These are phyloP conservation scores for Dactylonectria estremocensis DNA, from an alignment of 2,329 filamentous ascomycete species.

Conservation along the genomic window DNA sequence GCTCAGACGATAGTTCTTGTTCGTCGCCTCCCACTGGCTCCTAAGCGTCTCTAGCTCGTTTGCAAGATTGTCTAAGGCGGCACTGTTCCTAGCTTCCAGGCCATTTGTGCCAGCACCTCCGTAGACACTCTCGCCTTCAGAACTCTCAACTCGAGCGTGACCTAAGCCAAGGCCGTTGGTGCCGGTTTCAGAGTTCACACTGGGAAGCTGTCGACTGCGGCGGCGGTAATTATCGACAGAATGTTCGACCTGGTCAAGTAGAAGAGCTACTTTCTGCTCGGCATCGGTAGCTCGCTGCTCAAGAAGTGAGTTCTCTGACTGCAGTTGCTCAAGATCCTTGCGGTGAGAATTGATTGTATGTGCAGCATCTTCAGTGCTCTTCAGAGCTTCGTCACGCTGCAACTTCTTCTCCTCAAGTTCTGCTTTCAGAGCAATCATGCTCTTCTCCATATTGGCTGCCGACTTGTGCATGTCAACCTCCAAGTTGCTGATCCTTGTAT, in stretches of 20 bases:
- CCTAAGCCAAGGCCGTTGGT: slow-evolving; percentile 57
- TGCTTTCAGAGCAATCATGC: slow-evolving; percentile 77
- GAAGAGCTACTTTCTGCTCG: slow-evolving; percentile 91
- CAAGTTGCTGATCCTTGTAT: slow-evolving; percentile 77
- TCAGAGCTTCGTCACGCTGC: slow-evolving; percentile 78
- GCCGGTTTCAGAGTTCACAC: slow-evolving; percentile 64
- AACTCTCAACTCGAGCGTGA: slow-evolving; percentile 69
- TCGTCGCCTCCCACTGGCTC: slow-evolving; percentile 95
- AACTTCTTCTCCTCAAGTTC: slow-evolving; percentile 77
- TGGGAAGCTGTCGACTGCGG: slow-evolving; percentile 73
- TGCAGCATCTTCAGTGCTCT: slow-evolving; percentile 67
- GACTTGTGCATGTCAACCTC: slow-evolving; percentile 79
- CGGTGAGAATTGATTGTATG: slow-evolving; percentile 73
- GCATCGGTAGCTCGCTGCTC: slow-evolving; percentile 91
- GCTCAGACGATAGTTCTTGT: slow-evolving; percentile 93
- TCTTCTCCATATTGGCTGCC: slow-evolving; percentile 77
- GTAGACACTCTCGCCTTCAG: slow-evolving; percentile 75
- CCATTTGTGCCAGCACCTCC: slow-evolving; percentile 59
- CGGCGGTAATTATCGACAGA: slow-evolving; percentile 96
- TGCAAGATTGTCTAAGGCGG: slow-evolving; percentile 89
- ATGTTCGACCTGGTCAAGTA: slow-evolving; percentile 94
- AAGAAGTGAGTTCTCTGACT: slow-evolving; percentile 84
- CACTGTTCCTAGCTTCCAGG: slow-evolving; percentile 68
- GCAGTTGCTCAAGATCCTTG: slow-evolving; percentile 84
- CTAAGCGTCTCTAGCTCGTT: slow-evolving; percentile 92